phyloP scores from a whole-genome alignment of 2,329 filamentous ascomycete species.

The Pseudocercospora fuligena region DNA sequence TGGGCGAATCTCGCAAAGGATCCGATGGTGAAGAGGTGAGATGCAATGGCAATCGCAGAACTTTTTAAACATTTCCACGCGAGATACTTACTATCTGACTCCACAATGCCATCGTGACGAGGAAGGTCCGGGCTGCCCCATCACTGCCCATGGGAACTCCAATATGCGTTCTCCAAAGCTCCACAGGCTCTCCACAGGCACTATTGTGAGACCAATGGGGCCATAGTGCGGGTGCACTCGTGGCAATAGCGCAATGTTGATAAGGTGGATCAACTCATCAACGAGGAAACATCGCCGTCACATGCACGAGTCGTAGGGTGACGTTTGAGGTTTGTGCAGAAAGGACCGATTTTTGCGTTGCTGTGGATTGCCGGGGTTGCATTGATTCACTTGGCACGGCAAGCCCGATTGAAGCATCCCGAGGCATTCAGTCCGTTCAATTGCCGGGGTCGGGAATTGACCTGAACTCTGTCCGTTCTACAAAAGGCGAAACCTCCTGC shows the following conservation, averaged over 20 bases:
- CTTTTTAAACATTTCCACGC: neutral
- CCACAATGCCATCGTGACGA: constrained; percentile 26
- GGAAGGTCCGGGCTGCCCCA: constrained; percentile 24
- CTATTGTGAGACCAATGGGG: constrained; percentile 5
- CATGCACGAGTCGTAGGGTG: neutral
- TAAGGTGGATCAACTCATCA: neutral
- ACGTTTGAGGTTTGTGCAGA: neutral
- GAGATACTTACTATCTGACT: constrained; percentile 26
- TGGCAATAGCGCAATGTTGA: neutral
- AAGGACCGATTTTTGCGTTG: neutral
- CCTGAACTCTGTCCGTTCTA: neutral
- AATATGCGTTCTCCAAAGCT: neutral
- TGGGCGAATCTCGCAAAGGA: neutral
- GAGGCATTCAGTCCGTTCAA: neutral
- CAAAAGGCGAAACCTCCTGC: neutral
- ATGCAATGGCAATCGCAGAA: neutral
- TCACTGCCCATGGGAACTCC: constrained; percentile 12
- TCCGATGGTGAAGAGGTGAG: neutral
- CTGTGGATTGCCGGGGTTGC: neutral
- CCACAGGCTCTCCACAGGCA: constrained; percentile 7
- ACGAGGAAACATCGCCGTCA: neutral
- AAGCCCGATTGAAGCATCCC: neutral
- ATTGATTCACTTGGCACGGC: constrained; percentile 1
- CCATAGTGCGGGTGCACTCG: neutral
- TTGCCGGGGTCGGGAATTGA: constrained; percentile 2